phyloP scores from a whole-genome alignment of 768 basidiomycete species.

The Psilocybe sp. region DNA sequence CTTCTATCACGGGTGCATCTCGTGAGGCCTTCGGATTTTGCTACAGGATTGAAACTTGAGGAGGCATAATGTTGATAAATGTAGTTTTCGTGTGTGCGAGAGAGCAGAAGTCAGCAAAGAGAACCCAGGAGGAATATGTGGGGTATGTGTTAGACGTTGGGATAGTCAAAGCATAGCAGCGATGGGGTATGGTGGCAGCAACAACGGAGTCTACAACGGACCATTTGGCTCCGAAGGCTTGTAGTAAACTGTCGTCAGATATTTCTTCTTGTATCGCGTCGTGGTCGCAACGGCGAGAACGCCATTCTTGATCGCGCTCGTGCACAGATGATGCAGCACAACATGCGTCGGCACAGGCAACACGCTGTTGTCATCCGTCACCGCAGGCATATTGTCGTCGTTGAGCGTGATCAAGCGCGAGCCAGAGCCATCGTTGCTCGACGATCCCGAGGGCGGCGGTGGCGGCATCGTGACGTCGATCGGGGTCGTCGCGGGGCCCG shows the following conservation, averaged over 20 bases:
- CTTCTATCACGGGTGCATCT: too few relatives aligned
- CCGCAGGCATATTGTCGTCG: conserved; percentile 34
- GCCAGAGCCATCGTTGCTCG: conserved; percentile 10
- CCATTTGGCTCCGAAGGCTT: conserved; percentile 15
- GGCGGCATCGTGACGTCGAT: not conserved
- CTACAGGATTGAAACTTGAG: too few relatives aligned
- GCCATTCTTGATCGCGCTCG: conserved; percentile 92
- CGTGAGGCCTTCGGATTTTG: too few relatives aligned
- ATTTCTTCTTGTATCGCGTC: conserved; percentile 90
- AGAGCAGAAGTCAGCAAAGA: too few relatives aligned
- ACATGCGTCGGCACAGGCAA: conserved; percentile 92
- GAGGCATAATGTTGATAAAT: too few relatives aligned
- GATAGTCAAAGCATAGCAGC: too few relatives aligned
- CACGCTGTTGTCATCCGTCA: conserved; percentile 86
- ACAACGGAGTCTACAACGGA: too few relatives aligned
- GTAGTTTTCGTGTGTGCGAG: too few relatives aligned
- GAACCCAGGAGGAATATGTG: too few relatives aligned
- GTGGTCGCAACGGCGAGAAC: conserved; percentile 92
- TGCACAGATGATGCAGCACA: conserved; percentile 91
- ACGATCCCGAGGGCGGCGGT: not conserved
- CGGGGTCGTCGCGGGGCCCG: not conserved
- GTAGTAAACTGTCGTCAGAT: conserved; percentile 74
- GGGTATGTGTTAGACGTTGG: too few relatives aligned
- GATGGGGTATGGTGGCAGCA: too few relatives aligned
- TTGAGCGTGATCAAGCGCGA: conserved; percentile 34